These are phyloP conservation scores for Arthrobotrys pseudoclavata DNA, from an alignment of 2,329 filamentous ascomycete species.

Conservation along the genomic window DNA sequence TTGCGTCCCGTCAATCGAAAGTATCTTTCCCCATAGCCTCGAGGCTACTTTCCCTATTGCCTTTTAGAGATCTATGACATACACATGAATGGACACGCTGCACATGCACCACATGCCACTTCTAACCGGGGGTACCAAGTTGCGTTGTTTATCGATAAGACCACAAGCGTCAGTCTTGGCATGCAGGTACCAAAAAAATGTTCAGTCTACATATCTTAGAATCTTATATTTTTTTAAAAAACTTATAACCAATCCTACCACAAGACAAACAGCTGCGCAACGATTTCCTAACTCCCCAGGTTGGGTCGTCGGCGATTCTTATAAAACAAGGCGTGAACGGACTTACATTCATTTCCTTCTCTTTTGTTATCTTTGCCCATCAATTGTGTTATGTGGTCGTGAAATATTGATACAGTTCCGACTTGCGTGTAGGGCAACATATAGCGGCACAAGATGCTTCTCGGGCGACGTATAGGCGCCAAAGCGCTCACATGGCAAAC, in stretches of 20 bases:
- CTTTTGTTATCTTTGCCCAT: not conserved
- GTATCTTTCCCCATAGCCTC: too few species aligned
- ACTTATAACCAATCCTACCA: not conserved
- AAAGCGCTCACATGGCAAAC: not conserved
- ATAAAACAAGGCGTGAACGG: not conserved
- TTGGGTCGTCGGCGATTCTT: not conserved
- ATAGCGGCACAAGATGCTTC: constrained; percentile 11
- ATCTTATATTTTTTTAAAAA: not conserved
- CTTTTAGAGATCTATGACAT: too few species aligned
- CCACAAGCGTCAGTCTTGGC: constrained; percentile 29
- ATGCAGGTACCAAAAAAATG: constrained; percentile 45
- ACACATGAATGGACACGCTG: too few species aligned
- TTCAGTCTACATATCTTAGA: constrained; percentile 1
- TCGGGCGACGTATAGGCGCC: not conserved
- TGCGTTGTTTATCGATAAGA: constrained; percentile 45
- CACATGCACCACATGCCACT: too few species aligned
- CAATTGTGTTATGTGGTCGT: too few species aligned
- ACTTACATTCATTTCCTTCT: not conserved
- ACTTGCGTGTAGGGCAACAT: not conserved
- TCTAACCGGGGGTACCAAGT: not conserved
- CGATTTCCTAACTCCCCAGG: not conserved
- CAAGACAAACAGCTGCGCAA: not conserved
- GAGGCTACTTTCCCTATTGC: too few species aligned
- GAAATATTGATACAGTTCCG: not conserved
- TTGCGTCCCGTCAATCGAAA: not conserved